Conservation (phyloP, 2,329 filamentous ascomycete species). For the Cytospora piceae region DNA sequence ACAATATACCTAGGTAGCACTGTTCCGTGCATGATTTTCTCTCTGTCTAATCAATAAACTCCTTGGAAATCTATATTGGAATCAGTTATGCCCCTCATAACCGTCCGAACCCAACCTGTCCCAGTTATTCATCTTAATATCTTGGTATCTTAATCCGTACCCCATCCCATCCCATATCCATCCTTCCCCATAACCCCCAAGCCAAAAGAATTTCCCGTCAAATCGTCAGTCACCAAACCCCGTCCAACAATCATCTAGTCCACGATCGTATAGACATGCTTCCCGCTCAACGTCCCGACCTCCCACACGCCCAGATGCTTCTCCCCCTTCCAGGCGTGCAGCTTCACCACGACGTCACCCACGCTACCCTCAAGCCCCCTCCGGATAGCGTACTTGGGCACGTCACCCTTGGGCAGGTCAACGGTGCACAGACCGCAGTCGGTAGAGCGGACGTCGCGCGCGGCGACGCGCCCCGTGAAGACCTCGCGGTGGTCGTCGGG, state of each 20-base stretch:
- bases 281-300: constrained; percentile 29
- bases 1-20: not conserved
- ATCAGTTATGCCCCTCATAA: not conserved
- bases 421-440: constrained; percentile 26
- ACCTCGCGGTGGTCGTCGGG: constrained; percentile 20
- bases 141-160: constrained; percentile 5
- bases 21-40: too few species aligned
- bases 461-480: constrained; percentile 27
- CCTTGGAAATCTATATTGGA: too few species aligned
- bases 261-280: constrained; percentile 14
- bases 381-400: constrained; percentile 21
- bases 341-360: constrained; percentile 24
- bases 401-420: constrained; percentile 16
- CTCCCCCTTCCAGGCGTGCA: constrained; percentile 32
- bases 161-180: constrained; percentile 5
- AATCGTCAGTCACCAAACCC: not conserved
- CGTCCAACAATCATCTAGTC: not conserved
- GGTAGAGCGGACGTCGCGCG: constrained; percentile 22
- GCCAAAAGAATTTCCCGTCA: not conserved
- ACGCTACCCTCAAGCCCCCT: constrained; percentile 2
- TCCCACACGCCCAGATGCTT: constrained; percentile 29
- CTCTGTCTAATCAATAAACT: too few species aligned
- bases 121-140: not conserved
- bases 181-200: not conserved
- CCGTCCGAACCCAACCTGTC: not conserved